Evolutionary conservation across 2,329 filamentous ascomycete species (phyloP).

Genomic region (Arthroderma sp.): DNA sequence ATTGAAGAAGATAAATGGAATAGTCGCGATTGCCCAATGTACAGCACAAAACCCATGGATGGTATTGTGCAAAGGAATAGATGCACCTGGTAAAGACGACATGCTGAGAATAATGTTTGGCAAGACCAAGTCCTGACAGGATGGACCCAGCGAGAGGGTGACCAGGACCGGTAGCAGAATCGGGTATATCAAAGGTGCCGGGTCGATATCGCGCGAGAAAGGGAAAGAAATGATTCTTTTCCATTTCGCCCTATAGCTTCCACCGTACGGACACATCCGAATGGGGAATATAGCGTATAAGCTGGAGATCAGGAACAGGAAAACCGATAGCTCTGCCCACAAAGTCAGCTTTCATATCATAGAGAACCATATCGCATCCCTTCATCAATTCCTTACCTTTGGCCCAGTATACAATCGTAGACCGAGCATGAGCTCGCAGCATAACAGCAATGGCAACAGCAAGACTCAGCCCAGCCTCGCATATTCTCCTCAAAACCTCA

Average conservation of each 20-base stretch:
- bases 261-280: slow-evolving; percentile 28
- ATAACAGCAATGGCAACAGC: slow-evolving; percentile 36
- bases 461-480: slow-evolving; percentile 43
- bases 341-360: slow-evolving; percentile 7
- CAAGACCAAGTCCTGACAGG: slow-evolving; percentile 49
- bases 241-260: slow-evolving; percentile 14
- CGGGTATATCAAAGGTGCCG: slow-evolving; percentile 81
- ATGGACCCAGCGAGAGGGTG: slow-evolving; percentile 56
- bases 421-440: slow-evolving; percentile 19
- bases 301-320: slow-evolving; percentile 18
- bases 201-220: slow-evolving; percentile 71
- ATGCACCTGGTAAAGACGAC: slow-evolving; percentile 56
- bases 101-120: slow-evolving; percentile 74
- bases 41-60: slow-evolving; percentile 47
- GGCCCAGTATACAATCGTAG: slow-evolving; percentile 23
- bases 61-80: slow-evolving; percentile 53
- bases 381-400: slow-evolving; percentile 21
- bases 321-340: slow-evolving; percentile 21
- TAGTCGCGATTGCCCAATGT: slow-evolving; percentile 68
- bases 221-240: slow-evolving; percentile 36
- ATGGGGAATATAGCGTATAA: slow-evolving; percentile 43
- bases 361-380: background rate
- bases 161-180: slow-evolving; percentile 62
- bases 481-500: slow-evolving; percentile 35
- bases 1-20: slow-evolving; percentile 49